A percentile compares a stretch with the other conserved stretches of the same genome.
Evolutionary conservation across 352 stramenopile species (phyloP).

Genomic region (Globisporangium lucens): DNA sequence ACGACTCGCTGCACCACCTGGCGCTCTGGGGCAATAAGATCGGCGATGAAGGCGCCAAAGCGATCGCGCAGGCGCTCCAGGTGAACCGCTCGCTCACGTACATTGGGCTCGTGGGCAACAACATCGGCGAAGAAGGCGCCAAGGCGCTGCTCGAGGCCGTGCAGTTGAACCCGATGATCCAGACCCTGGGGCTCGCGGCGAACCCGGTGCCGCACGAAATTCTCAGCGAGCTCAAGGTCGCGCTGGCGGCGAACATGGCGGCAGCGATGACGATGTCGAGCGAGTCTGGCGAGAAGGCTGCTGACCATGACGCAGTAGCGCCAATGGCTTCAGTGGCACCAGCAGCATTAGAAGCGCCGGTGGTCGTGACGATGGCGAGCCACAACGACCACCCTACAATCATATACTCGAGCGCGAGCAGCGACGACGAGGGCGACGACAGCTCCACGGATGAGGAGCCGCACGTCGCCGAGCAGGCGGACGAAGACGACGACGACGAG

Average conservation of each 20-base stretch:
- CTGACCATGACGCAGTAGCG: not conserved
- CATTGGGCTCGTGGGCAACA: slow-evolving; percentile 45
- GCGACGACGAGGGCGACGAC: slow-evolving; percentile 10
- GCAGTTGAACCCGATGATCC: slow-evolving; percentile 40
- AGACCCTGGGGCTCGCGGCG: slow-evolving; percentile 39
- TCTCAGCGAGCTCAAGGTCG: slow-evolving; percentile 34
- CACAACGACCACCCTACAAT: not conserved
- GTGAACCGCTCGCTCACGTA: slow-evolving; percentile 55
- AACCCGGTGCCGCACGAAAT: slow-evolving; percentile 42
- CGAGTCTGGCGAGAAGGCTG: not conserved
- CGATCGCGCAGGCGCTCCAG: slow-evolving; percentile 39
- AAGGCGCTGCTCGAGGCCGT: slow-evolving; percentile 40
- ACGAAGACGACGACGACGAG: slow-evolving; percentile 13
- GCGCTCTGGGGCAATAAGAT: slow-evolving; percentile 43
- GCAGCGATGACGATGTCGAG: slow-evolving; percentile 12
- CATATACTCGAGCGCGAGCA: slow-evolving; percentile 13
- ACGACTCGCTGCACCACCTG: slow-evolving; percentile 47
- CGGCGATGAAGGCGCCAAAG: slow-evolving; percentile 42
- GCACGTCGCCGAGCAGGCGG: not conserved
- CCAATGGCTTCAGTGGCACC: not conserved
- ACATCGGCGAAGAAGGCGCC: slow-evolving; percentile 38
- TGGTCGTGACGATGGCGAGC: not conserved
- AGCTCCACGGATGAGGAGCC: slow-evolving; percentile 12
- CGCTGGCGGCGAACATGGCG: slow-evolving; percentile 43
- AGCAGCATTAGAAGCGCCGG: not conserved